Evolutionary conservation across 129 eudicot genomes (phyloP).

Genomic region (Sambucus nigra): DNA sequence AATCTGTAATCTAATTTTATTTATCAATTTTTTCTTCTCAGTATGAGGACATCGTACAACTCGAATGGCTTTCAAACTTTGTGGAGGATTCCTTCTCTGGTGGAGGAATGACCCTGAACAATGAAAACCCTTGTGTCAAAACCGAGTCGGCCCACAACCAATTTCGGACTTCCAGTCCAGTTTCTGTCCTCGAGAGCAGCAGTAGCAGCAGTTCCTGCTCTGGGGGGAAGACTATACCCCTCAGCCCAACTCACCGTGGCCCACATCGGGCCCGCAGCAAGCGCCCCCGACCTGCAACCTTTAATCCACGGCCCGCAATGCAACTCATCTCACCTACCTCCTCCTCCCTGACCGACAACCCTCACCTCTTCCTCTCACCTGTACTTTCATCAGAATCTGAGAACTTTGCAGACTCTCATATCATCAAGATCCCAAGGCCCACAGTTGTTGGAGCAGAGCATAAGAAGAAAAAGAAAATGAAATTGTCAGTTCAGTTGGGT

Average conservation of each 20-base stretch:
- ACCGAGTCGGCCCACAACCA: constrained; percentile 34
- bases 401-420: constrained; percentile 41
- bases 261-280: constrained; percentile 86
- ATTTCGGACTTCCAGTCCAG: constrained; percentile 70
- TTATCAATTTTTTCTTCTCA: constrained; percentile 21
- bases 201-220: constrained; percentile 63
- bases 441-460: constrained; percentile 16
- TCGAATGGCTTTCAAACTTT: constrained; percentile 90
- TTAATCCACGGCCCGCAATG: constrained; percentile 51
- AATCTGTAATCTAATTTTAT: too few species aligned
- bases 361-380: constrained; percentile 18
- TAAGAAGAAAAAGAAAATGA: constrained; percentile 57
- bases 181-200: constrained; percentile 90
- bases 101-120: constrained; percentile 57
- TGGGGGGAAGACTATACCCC: constrained; percentile 40
- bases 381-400: constrained; percentile 33
- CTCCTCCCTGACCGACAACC: constrained; percentile 16
- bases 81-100: constrained; percentile 87
- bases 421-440: constrained; percentile 14
- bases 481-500: constrained; percentile 22
- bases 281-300: constrained; percentile 78
- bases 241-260: constrained; percentile 49
- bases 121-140: constrained; percentile 20
- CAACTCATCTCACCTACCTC: constrained; percentile 48
- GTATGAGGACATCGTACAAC: constrained; percentile 80